Base-by-base conservation (phyloP, 805 yeast species). In the Pichia heedii region DNA sequence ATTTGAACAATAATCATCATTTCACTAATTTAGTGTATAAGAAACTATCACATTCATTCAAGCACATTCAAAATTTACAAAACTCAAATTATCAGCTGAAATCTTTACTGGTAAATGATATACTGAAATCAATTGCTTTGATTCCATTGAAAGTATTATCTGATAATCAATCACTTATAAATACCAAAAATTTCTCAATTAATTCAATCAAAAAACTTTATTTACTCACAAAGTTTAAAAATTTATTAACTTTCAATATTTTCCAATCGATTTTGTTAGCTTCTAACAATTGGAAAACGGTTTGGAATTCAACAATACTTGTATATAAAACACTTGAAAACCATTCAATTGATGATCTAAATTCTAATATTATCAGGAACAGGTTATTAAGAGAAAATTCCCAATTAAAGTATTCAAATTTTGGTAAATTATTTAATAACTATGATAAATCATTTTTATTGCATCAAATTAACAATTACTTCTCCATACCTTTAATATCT, bases 181-280 rank as follows among this genome's bases (percentile, higher is more conserved):
- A 29, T 15, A 12, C 2, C 7, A 29, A 15, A 10, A 45, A 41
- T 9, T 33, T 40, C 1, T 18, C 51, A 4, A 22, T 44, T 3
- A 44, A 47, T 13, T 32, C 47, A 12, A 40, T 59, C 39, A 19
- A 43, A 43, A n/a, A 50, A 44, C 24, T 54, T 43, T 38, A 22
- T 27, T 32, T 15, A 19, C 29, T 47, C 9, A 7, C 39, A 35
- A 22, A 38, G 37, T n/a, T 37, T 39, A 21, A 37, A 39, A 54
- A 54, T 30, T 47, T 36, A 18, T 52, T 48, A 15, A 52, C 57
- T 19, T 49, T 60, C 48, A 53, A 54, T 36, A 45, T 50, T 2
- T 43, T 59, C 2, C 40, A 60, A n/a, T 51, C 27, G 37, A 48
- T 47, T 27, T 50, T 45, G 26, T 34, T 50, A 20, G 19, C 36